Base-by-base conservation (phyloP, 1,284 basidiomycete species). In the Heterobasidion irregulare region DNA sequence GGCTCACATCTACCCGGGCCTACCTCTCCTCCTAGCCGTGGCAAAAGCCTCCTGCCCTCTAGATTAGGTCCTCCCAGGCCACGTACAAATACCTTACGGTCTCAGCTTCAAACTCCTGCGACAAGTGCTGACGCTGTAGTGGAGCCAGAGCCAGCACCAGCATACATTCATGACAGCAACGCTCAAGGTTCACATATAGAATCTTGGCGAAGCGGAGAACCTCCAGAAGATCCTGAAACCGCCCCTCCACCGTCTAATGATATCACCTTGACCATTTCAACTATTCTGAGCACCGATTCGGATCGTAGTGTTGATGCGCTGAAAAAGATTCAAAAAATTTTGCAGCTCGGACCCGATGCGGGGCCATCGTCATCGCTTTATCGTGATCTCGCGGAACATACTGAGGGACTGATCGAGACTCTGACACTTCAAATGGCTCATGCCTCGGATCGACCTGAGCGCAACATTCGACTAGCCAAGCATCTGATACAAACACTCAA, bases 401-500 rank as follows among this genome's bases (percentile, higher is more conserved):
- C 90, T 0, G 89, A 92, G 70, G 86, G 86, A n/a, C 71, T 94
- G 51, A 82, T 95, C 41, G 91, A 94, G 65, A 93, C 90, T 0
- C 85, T 98, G 62, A 87, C 89, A 2, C 76, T 90, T 26, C 89
- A 94, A 66, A 92, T 95, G 88, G 81, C 87, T 18, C 88, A 92
- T 66, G 83, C 92, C 13, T 97, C 96, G 65, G 89, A 92, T 56
- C 79, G 82, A 49, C 84, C 84, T 1, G 83, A 89, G 32, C 83
- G 89, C 52, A 91, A 90, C 64, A 92, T 96, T 72, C 82, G 95
- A 47, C 76, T 98, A 8, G 92, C 94, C 53, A 98, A 98, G 70
- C 95, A 97, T 69, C 80, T 98, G 53, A 96, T 98, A 63, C 94
- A 97, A 69, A 94, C 94, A 0, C 78, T 95, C 35, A 93, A 94